These are phyloP conservation scores for Cyclotella atomus DNA, from an alignment of 108 stramenopile genomes.

Conservation along the genomic window DNA sequence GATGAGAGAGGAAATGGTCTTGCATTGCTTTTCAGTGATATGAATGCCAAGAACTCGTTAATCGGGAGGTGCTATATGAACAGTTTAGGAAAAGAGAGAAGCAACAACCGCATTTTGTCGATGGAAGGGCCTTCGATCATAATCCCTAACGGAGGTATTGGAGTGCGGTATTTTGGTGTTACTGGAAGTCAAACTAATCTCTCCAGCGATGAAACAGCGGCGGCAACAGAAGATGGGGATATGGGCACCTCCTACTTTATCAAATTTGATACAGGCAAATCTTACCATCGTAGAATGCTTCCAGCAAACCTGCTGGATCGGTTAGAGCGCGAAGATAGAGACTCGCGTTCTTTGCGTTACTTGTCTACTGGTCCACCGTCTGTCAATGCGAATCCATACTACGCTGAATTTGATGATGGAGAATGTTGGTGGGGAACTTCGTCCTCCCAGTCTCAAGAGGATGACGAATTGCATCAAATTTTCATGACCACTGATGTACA, in stretches of 20 bases:
- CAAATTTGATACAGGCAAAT: constrained; percentile 31
- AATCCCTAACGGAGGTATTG: constrained; percentile 19
- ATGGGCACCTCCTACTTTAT: constrained; percentile 32
- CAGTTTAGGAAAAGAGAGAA: not conserved
- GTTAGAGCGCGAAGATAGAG: constrained; percentile 20
- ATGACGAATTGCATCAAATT: constrained; percentile 59
- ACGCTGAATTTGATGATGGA: constrained; percentile 68
- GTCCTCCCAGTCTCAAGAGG: constrained; percentile 22
- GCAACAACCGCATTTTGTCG: not conserved
- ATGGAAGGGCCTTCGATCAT: constrained; percentile 3
- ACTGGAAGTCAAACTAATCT: not conserved
- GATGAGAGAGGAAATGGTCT: constrained; percentile 26
- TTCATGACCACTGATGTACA: constrained; percentile 66
- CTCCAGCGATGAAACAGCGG: not conserved
- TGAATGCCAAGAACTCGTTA: constrained; percentile 12
- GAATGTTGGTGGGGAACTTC: constrained; percentile 76
- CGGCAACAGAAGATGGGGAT: not conserved
- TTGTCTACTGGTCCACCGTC: constrained; percentile 66
- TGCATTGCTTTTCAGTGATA: constrained; percentile 21
- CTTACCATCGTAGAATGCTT: constrained; percentile 17
- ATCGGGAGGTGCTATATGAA: constrained; percentile 30
- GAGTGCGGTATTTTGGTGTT: constrained; percentile 19
- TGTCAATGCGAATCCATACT: constrained; percentile 44
- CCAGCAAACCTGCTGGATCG: constrained; percentile 24
- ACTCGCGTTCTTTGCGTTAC: constrained; percentile 41